A percentile compares a stretch with the other conserved stretches of the same genome.
phyloP scores from a whole-genome alignment of 2,329 filamentous ascomycete genomes.

The Chrysoporthe cubensis region DNA sequence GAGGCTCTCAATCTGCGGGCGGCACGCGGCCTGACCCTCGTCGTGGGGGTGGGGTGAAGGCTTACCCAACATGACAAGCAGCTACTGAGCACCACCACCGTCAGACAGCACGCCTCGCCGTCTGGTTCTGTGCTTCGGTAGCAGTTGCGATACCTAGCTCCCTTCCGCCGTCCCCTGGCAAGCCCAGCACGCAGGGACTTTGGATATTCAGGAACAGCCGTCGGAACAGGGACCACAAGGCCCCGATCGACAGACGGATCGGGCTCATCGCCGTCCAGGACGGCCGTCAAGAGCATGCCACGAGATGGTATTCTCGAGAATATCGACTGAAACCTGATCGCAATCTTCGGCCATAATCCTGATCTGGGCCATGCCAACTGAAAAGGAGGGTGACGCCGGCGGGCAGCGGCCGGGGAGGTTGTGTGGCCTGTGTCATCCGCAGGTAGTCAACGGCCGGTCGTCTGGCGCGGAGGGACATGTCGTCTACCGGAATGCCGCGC shows the following conservation, averaged over 20 bases:
- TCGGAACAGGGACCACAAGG: not conserved
- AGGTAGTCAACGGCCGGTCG: constrained; percentile 4
- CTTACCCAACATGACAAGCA: not conserved
- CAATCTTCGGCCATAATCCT: constrained; percentile 20
- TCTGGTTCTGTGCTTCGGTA: not conserved
- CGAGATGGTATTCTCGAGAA: constrained; percentile 20
- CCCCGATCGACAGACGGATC: constrained; percentile 3
- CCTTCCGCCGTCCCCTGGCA: not conserved
- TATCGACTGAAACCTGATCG: constrained; percentile 23
- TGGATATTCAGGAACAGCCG: constrained; percentile 5
- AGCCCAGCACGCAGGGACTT: constrained; percentile 5
- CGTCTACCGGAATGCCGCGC: constrained; percentile 8
- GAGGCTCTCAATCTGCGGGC: not conserved
- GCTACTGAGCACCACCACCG: not conserved
- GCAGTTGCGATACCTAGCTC: not conserved
- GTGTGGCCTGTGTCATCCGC: constrained; percentile 11
- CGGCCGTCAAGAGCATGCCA: not conserved
- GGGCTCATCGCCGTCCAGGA: not conserved
- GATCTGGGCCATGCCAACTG: constrained; percentile 5
- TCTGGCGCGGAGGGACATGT: constrained; percentile 6
- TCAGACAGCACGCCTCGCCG: not conserved
- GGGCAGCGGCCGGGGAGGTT: constrained; percentile 10
- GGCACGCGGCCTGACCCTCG: not conserved
- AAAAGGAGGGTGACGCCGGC: constrained; percentile 10
- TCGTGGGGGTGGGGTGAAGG: not conserved